Conservation (phyloP, 2,329 filamentous ascomycete genomes). For the Pestalotiopsis sp. region DNA sequence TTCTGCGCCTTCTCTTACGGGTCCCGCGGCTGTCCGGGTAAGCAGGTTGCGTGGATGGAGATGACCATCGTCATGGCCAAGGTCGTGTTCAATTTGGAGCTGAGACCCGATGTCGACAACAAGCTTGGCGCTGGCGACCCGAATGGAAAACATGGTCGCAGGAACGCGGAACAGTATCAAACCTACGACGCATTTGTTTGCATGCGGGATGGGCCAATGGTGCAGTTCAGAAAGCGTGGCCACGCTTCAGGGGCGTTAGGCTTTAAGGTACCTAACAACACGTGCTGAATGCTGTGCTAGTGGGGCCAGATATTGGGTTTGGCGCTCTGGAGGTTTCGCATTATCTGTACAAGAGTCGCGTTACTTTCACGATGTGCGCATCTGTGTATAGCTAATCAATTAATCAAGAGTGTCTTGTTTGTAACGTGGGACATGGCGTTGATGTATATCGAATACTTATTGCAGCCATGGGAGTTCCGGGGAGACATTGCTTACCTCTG, state of each 20-base stretch:
- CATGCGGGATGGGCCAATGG: conserved; percentile 14
- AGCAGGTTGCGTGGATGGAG: conserved; percentile 7
- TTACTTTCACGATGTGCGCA: no score
- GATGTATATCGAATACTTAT: not conserved
- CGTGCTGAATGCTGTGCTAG: not conserved
- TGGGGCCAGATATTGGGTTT: not conserved
- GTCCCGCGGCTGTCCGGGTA: conserved; percentile 4
- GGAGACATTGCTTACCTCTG: not conserved
- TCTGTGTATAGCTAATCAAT: not conserved
- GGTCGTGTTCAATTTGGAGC: conserved; percentile 8
- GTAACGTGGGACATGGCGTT: not conserved
- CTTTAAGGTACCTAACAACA: not conserved
- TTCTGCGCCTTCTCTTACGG: conserved; percentile 8
- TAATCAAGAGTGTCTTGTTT: not conserved
- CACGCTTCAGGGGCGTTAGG: not conserved
- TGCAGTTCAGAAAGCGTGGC: conserved; percentile 10
- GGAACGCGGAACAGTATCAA: conserved; percentile 8
- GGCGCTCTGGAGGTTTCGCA: not conserved
- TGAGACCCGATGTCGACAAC: not conserved
- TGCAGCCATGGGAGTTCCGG: not conserved
- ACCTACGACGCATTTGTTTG: conserved; percentile 3
- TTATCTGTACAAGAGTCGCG: no score
- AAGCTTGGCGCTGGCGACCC: not conserved
- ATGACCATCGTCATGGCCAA: conserved; percentile 12
- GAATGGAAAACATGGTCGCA: not conserved